Evolutionary conservation across 106 monocot genomes (phyloP), one percentile per base, ranked within the genome.

Genomic region (Phalaenopsis aphrodite): DNA sequence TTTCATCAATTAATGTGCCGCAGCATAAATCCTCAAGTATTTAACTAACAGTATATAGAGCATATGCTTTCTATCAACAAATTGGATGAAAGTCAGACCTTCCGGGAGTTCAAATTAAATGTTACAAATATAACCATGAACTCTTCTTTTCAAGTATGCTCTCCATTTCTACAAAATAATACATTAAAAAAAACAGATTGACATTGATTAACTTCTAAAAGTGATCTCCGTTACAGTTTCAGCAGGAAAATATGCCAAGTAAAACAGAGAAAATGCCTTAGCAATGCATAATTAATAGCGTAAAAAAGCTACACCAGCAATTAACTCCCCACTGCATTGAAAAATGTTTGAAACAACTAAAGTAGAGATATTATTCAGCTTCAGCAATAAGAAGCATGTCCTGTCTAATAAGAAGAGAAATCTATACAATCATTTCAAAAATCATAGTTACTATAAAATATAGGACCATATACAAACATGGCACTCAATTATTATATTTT

Each of bases 21-120:
- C 91, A 88, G 81, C 82, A 92, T 84, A 86, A 90, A 89, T 83
- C 90, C 94, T 86, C 87, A 88, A 87, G 80, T 80, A 84, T 83
- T 69, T 75, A 85, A 85, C 81, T 16, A 88, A 75, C 73, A 80
- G 56, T 42, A 79, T 83, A 42, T 68, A 43, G 75, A 61, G 61
- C n/a, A 19, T 21, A 57, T 55, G 48, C 48, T 48, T 48, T 84
- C 56, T 17, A 76, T 57, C 56, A 48, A 81, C 56, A 79, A 45
- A 82, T 23, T 65, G 52, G 65, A 46, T 21, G 66, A 14, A 84
- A 80, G 24, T 80, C 14, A 76, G 72, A 49, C 41, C 2, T 78
- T 6, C 38, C 41, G 18, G 64, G 21, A 77, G 9, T 24, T 57
- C 47, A 19, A 57, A 85, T 39, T 38, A 77, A 30, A 47, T 75